phyloP scores from a whole-genome alignment of 2,329 filamentous ascomycete genomes.

The Verticillium tricorpus region DNA sequence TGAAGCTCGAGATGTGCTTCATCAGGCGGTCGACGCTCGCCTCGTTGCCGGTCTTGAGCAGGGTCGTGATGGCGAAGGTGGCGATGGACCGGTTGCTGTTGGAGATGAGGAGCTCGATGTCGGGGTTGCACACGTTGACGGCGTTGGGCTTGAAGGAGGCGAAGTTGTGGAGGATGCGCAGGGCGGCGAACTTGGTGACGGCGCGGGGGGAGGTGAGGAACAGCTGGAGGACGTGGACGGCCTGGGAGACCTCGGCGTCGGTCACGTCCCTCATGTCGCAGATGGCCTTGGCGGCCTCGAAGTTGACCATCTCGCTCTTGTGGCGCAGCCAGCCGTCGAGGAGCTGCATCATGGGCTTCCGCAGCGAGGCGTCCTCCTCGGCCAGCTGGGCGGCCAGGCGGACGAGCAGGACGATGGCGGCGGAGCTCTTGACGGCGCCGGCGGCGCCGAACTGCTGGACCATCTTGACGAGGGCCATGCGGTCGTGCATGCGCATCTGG shows the following conservation, averaged over 20 bases:
- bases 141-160: conserved; percentile 93
- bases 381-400: conserved; percentile 89
- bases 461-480: conserved; percentile 99
- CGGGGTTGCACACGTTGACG: conserved; percentile 90
- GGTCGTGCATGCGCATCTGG: conserved; percentile 95
- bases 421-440: conserved; percentile 91
- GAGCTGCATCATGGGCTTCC: conserved; percentile 95
- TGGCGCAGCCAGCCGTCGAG: conserved; percentile 95
- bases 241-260: conserved; percentile 85
- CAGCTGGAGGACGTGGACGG: conserved; percentile 90
- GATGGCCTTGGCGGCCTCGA: conserved; percentile 97
- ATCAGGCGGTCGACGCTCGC: conserved; percentile 94
- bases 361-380: conserved; percentile 82
- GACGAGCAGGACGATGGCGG: conserved; percentile 88
- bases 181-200: conserved; percentile 95
- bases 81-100: conserved; percentile 97
- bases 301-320: conserved; percentile 99
- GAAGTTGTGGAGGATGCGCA: conserved; percentile 93
- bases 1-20: conserved; percentile 98
- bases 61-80: conserved; percentile 95
- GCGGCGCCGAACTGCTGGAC: conserved; percentile 96
- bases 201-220: conserved; percentile 94
- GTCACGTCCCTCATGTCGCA: conserved; percentile 92
- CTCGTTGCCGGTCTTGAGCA: conserved; percentile 97
- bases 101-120: conserved; percentile 94